Base-by-base conservation (phyloP, 495 filamentous ascomycete genomes). In the Xeromyces bisporus region DNA sequence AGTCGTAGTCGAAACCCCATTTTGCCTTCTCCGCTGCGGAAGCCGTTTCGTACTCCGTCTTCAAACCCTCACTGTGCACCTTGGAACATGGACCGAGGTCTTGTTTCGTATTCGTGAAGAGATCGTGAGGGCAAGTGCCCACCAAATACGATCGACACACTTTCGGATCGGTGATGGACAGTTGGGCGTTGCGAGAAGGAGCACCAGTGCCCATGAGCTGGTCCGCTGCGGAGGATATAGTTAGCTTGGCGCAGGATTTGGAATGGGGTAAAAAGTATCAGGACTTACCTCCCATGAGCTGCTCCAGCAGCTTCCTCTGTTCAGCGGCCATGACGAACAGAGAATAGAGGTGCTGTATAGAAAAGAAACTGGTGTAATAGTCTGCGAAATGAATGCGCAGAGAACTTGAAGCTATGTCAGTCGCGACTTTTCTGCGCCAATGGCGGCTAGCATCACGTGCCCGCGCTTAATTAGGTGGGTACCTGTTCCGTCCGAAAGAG, bases 51-150 rank as follows among this genome's bases (percentile, higher is more conserved):
- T 92, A 96, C 48, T 96, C 84, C 23, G 69, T 61, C 51, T 92
- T 93, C 33, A 93, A 67, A 15, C 74, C 69, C 51, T 93, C 86
- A 34, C 71, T 80, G 56, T 99, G 89, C 25, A 87, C 72, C 55
- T 89, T 89, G 20, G 83, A 73, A 45, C 89, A 99, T 0, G 73
- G 74, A 12, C 89, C 89, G 18, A 94, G 69, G 51, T 99, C 89
- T 69, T 93, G 83, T 58, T 93, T 96, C 24, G 89, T 99, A 61
- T 99, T 99, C 38, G 86, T 96, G 71, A 99, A 99, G 48, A 96
- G 85, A 60, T 99, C 89, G 62, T 94, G 87, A 3, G 89, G 89
- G 51, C 89, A 99, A 24, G 80, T 92, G 41, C 89, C 89, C 38
- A 72, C 83, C 31, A 99, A 69, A 57, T 85, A 94, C 34, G 84